Evolutionary conservation across 495 filamentous ascomycete genomes (phyloP).

Genomic region (Aspergillus bertholletiae): DNA sequence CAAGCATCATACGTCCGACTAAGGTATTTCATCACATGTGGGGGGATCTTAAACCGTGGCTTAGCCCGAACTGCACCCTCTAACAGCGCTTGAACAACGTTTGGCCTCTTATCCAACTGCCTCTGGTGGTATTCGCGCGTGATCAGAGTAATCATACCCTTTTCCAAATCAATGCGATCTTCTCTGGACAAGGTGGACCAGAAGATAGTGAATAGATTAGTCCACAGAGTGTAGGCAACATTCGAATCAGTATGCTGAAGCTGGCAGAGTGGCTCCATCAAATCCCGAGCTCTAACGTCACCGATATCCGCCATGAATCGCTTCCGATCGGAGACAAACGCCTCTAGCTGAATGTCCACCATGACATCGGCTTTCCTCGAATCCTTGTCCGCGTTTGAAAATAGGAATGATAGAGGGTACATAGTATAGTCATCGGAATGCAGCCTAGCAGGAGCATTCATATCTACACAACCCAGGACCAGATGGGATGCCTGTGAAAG

Average conservation of each 20-base stretch:
- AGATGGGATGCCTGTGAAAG: conserved; percentile 89
- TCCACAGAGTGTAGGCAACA: conserved; percentile 84
- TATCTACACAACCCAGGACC: conserved; percentile 84
- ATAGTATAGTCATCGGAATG: conserved; percentile 80
- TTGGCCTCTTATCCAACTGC: conserved; percentile 89
- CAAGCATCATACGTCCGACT: conserved; percentile 90
- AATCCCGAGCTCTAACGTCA: conserved; percentile 78
- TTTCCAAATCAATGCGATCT: conserved; percentile 86
- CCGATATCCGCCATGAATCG: conserved; percentile 80
- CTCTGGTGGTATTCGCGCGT: conserved; percentile 94
- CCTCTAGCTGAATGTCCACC: conserved; percentile 75
- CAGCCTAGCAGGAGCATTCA: conserved; percentile 69
- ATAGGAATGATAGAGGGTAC: conserved; percentile 65
- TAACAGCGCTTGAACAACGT: conserved; percentile 87
- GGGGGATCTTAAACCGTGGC: conserved; percentile 86
- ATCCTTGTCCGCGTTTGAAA: conserved; percentile 62
- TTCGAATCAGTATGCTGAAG: conserved; percentile 84
- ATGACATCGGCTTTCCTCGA: conserved; percentile 66
- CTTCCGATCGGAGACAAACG: conserved; percentile 70
- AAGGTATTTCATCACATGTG: conserved; percentile 91
- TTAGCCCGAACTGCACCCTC: conserved; percentile 76
- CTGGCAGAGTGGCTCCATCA: conserved; percentile 89
- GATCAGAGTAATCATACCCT: conserved; percentile 78
- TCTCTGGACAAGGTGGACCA: conserved; percentile 87
- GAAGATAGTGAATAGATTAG: conserved; percentile 82